Evolutionary conservation across 139 green algal species (phyloP).

Genomic region (Chlamydomonas schloesseri): DNA sequence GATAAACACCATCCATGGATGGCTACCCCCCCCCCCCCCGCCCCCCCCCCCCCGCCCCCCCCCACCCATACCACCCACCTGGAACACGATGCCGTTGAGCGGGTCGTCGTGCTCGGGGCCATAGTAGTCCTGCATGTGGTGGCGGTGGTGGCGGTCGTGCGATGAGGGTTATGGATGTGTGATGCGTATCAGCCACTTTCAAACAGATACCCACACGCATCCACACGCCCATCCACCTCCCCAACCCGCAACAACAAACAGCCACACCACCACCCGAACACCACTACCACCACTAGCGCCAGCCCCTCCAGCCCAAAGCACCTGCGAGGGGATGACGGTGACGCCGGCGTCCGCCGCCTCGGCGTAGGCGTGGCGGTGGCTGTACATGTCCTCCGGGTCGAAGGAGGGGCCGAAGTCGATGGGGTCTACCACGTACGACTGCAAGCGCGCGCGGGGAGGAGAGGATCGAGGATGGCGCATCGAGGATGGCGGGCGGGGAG

Average conservation of each 20-base stretch:
- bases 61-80: conserved; percentile 2
- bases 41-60: no score
- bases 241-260: no score
- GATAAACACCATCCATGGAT: no score
- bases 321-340: conserved; percentile 45
- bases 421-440: conserved; percentile 64
- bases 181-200: no score
- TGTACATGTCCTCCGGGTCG: conserved; percentile 66
- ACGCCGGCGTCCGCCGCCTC: conserved; percentile 8
- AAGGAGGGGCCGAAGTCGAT: conserved; percentile 68
- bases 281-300: no score
- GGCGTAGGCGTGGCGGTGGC: conserved; percentile 42
- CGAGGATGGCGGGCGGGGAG: no score
- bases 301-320: no score
- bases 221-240: no score
- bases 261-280: no score
- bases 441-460: background rate
- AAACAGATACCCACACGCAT: no score
- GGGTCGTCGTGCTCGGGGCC: conserved; percentile 70
- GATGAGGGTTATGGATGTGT: background rate
- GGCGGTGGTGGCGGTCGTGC: background rate
- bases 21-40: no score
- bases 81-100: conserved; percentile 60
- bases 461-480: background rate
- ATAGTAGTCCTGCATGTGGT: conserved; percentile 47